Evolutionary conservation across 352 stramenopile species (phyloP), one percentile per base, ranked within the genome.

Genomic region (Globisporangium echinulatum): DNA sequence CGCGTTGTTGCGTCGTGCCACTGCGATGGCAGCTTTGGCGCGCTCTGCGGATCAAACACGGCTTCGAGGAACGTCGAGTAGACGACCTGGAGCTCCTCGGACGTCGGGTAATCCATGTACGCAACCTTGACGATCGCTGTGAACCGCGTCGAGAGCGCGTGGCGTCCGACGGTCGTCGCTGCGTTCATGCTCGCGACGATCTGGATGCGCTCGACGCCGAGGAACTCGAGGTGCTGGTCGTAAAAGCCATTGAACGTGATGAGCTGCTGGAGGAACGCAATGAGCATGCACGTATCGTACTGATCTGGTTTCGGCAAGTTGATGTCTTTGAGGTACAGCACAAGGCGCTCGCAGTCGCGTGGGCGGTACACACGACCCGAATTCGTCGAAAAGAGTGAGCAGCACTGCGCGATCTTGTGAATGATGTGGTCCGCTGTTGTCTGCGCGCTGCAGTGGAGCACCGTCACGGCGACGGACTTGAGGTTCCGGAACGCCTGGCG

Each of bases 201-300:
- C 49, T 98, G 90, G 42, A 98, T 87, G 42, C 90, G 89, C 54
- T 98, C 92, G 10, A 98, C 73, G 15, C 87, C 79, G 19, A 98
- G 69, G 61, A 98, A 98, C 72, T 98, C 92, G 19, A 98, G 68
- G 48, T 94, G 77, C 17, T 92, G 84, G 61, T 98, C 90, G 72
- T 98, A 98, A 62, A 98, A 98, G n/a, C 95, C 95, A 25, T 93
- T 85, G 63, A 97, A 97, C 0, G 94, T 98, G 57, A 98, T 75
- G 19, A 98, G 67, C 67, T 98, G 94, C 70, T 98, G 95, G 3
- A 98, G 72, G 68, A 98, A 98, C 5, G 94, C 92, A 36, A 98
- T 97, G 19, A 98, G 78, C 87, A 97, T 97, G 69, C 94, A 98
- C 49, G 95, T 98, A 62, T 97, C 88, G 68, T 98, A 98, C 68